These are phyloP conservation scores for Eimeria nieschulzi DNA, from an alignment of 169 alveolate genomes.

Conservation along the genomic window DNA sequence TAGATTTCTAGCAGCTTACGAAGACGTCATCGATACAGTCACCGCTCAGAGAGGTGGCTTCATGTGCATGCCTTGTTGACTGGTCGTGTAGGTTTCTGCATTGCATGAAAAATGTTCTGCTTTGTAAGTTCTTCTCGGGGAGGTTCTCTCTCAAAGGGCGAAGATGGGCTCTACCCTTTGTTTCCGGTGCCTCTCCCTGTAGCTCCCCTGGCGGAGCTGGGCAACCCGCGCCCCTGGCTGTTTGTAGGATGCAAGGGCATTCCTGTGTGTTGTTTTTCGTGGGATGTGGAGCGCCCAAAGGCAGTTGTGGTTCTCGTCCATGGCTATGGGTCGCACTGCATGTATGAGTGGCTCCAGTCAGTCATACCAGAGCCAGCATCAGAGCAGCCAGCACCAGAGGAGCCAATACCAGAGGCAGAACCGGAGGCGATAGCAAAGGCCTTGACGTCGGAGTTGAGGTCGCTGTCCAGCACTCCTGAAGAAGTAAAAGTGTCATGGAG, in stretches of 20 bases:
- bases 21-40: too few species aligned
- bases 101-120: background rate
- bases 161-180: background rate
- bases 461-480: background rate
- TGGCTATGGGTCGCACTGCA: background rate
- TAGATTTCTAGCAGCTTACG: too few species aligned
- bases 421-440: background rate
- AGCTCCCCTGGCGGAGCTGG: background rate
- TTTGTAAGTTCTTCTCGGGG: background rate
- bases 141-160: background rate
- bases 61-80: too few species aligned
- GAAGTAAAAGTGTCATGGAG: background rate
- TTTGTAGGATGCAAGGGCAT: background rate
- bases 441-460: background rate
- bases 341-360: constrained; percentile 21
- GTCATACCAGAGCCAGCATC: background rate
- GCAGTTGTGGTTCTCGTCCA: constrained; percentile 3
- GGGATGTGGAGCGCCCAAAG: background rate
- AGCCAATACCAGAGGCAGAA: too few species aligned
- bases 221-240: constrained; percentile 14
- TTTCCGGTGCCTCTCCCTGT: background rate
- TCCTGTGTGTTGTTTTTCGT: constrained; percentile 1
- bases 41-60: too few species aligned
- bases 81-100: too few species aligned
- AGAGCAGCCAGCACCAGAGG: background rate